Evolutionary conservation across 352 stramenopile genomes (phyloP).

Genomic region (Phytopythium ostracodes): DNA sequence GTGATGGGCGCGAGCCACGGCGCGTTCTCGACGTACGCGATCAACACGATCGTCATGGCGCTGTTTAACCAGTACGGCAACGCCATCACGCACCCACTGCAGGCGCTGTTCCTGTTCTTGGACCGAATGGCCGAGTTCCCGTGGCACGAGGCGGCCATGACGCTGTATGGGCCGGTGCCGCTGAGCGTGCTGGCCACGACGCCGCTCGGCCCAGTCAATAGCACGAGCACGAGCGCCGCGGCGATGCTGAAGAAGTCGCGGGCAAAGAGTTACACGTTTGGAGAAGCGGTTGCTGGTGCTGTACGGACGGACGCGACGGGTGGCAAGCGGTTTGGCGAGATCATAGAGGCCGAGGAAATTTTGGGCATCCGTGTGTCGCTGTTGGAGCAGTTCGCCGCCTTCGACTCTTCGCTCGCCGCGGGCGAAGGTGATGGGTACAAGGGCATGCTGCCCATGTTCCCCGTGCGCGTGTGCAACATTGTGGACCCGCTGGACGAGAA

Average conservation of each 20-base stretch:
- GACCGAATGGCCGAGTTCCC: conserved; percentile 81
- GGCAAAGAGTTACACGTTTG: conserved; percentile 8
- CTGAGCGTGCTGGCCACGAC: conserved; percentile 44
- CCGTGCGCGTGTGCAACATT: conserved; percentile 83
- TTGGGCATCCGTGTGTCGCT: conserved; percentile 42
- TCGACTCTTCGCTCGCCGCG: conserved; percentile 32
- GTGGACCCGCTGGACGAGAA: conserved; percentile 83
- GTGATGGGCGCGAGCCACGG: conserved; percentile 81
- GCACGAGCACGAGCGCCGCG: conserved; percentile 4
- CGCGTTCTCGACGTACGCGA: conserved; percentile 77
- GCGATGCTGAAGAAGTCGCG: conserved; percentile 12
- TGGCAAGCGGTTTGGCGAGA: conserved; percentile 9
- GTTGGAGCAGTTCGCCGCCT: conserved; percentile 51
- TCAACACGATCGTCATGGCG: conserved; percentile 89
- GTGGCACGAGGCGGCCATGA: conserved; percentile 80
- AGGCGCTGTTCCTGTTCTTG: conserved; percentile 83
- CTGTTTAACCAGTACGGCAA: conserved; percentile 84
- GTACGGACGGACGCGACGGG: conserved; percentile 15
- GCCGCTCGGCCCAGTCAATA: conserved; percentile 20
- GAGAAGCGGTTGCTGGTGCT: conserved; percentile 3
- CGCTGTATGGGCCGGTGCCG: conserved; percentile 70
- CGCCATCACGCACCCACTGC: conserved; percentile 69
- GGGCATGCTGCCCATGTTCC: conserved; percentile 33
- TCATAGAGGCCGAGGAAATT: conserved; percentile 41
- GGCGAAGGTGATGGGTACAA: conserved; percentile 10